These are phyloP conservation scores for Diaporthe australafricana DNA, from an alignment of 2,329 filamentous ascomycete genomes.

Conservation along the genomic window DNA sequence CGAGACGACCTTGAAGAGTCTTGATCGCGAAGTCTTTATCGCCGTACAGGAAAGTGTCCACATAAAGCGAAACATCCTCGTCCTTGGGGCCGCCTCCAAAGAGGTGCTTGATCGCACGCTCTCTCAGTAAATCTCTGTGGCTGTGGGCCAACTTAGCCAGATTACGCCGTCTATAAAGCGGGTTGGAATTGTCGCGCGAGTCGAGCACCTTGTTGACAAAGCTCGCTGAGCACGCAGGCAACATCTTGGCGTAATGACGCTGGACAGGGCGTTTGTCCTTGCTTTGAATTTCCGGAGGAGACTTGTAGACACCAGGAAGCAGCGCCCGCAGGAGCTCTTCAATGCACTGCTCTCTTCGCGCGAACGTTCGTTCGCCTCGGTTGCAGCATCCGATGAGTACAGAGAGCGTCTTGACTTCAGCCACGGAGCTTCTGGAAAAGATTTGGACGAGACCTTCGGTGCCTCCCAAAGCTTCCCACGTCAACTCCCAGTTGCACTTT, in stretches of 20 bases:
- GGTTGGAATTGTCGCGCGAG: conserved; percentile 13
- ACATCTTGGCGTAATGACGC: conserved; percentile 24
- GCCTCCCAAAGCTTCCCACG: not conserved
- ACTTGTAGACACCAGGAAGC: conserved; percentile 25
- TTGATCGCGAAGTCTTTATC: conserved; percentile 21
- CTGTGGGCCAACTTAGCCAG: not conserved
- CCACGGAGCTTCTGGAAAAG: conserved; percentile 13
- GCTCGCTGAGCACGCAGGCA: conserved; percentile 15
- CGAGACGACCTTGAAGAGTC: conserved; percentile 16
- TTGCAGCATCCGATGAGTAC: not conserved
- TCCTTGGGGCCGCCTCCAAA: conserved; percentile 2
- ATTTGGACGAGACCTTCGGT: conserved; percentile 6
- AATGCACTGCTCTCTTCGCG: conserved; percentile 6
- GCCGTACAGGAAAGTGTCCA: not conserved
- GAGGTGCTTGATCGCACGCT: conserved; percentile 15
- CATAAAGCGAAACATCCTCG: not conserved
- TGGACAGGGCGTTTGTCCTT: conserved; percentile 30
- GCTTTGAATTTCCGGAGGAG: not conserved
- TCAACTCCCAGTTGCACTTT: conserved; percentile 14
- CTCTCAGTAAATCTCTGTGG: not conserved
- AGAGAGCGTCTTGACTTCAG: conserved; percentile 17
- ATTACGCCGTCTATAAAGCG: conserved; percentile 20
- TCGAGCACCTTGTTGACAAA: conserved; percentile 24
- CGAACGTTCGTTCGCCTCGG: not conserved
- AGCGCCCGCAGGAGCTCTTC: conserved; percentile 25